Conservation (phyloP, 2,329 filamentous ascomycete genomes). For the Talaromyces sp. region DNA sequence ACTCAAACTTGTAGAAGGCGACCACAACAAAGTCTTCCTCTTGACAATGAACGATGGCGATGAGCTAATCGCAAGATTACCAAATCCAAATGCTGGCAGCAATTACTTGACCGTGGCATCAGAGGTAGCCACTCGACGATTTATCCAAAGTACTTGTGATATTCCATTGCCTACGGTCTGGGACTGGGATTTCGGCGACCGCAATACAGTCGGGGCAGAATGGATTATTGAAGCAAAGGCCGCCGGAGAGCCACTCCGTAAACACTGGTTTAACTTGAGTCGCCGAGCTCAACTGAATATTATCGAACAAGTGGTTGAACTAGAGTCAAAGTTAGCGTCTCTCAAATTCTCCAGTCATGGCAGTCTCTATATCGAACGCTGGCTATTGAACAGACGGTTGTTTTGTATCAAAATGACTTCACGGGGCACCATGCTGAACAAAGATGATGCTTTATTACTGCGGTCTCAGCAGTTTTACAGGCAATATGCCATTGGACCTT, state of each 20-base stretch:
- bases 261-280: slow-evolving; percentile 25
- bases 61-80: slow-evolving; percentile 19
- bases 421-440: background rate
- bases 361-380: slow-evolving; percentile 19
- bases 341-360: slow-evolving; percentile 21
- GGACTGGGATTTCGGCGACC: slow-evolving; percentile 28
- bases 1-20: slow-evolving; percentile 23
- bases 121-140: slow-evolving; percentile 23
- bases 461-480: background rate
- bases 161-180: slow-evolving; percentile 35
- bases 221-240: slow-evolving; percentile 39
- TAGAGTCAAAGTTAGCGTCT: slow-evolving; percentile 20
- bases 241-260: slow-evolving; percentile 26
- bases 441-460: background rate
- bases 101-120: slow-evolving; percentile 21
- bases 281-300: slow-evolving; percentile 14
- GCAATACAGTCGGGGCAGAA: slow-evolving; percentile 37
- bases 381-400: background rate
- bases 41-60: slow-evolving; percentile 23
- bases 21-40: slow-evolving; percentile 24
- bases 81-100: slow-evolving; percentile 19
- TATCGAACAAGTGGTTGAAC: slow-evolving; percentile 19
- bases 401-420: background rate
- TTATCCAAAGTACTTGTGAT: slow-evolving; percentile 14
- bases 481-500: slow-evolving; percentile 8